Conservation (phyloP, 352 stramenopile species). For the Lagenidium giganteum region DNA sequence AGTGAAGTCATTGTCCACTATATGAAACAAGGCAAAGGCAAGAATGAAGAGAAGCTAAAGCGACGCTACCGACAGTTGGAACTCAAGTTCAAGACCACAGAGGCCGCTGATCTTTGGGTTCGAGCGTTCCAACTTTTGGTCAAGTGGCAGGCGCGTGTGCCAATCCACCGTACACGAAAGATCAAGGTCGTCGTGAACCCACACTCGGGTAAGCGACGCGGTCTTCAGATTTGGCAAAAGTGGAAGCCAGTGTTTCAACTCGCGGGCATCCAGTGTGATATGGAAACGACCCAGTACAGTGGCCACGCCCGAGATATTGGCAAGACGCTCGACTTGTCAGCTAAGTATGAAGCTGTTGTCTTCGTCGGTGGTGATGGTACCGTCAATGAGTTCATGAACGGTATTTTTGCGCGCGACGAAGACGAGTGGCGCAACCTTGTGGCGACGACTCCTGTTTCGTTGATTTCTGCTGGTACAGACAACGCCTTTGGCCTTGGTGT, state of each 20-base stretch:
- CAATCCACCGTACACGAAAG: conserved; percentile 32
- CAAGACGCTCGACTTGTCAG: conserved; percentile 38
- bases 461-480: conserved; percentile 65
- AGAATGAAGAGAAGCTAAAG: conserved; percentile 47
- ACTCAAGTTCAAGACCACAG: conserved; percentile 27
- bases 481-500: conserved; percentile 78
- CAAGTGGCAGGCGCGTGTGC: conserved; percentile 71
- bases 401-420: conserved; percentile 65
- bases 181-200: conserved; percentile 82
- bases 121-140: conserved; percentile 44
- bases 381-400: conserved; percentile 85
- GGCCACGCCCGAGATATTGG: conserved; percentile 72
- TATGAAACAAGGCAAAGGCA: conserved; percentile 51
- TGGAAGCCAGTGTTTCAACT: conserved; percentile 56
- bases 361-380: conserved; percentile 77
- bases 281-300: conserved; percentile 70
- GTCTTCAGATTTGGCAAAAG: conserved; percentile 54
- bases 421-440: conserved; percentile 66
- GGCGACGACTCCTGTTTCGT: conserved; percentile 63
- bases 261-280: conserved; percentile 64
- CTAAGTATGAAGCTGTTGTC: conserved; percentile 73
- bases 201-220: conserved; percentile 54
- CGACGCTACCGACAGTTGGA: conserved; percentile 40
- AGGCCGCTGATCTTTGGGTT: conserved; percentile 26
- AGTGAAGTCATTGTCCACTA: conserved; percentile 50